These are phyloP conservation scores for Heterobasidion annosum DNA, from an alignment of 1,284 basidiomycete species.

Conservation along the genomic window DNA sequence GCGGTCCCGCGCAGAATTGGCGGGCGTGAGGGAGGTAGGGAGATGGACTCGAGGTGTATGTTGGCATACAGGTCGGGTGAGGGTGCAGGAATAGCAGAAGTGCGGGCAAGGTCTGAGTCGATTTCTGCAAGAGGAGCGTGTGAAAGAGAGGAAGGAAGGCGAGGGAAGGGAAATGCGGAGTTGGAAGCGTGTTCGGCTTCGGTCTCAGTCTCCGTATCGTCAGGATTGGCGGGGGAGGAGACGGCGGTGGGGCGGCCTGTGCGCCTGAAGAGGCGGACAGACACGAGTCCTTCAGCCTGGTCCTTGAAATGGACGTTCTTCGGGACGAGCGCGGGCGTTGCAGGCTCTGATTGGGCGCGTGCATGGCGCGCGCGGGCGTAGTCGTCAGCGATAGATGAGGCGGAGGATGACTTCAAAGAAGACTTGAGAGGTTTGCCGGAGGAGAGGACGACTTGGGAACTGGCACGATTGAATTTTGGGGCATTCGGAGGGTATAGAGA, in stretches of 20 bases:
- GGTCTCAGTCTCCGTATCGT: conserved; percentile 77
- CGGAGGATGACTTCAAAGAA: conserved; percentile 70
- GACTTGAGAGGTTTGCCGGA: conserved; percentile 89
- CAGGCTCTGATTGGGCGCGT: conserved; percentile 55
- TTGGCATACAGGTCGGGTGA: conserved; percentile 28
- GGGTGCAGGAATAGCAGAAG: conserved; percentile 33
- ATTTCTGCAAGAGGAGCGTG: conserved; percentile 27
- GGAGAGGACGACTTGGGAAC: conserved; percentile 46
- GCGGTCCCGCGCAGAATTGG: conserved; percentile 38
- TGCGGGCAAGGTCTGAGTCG: conserved; percentile 22
- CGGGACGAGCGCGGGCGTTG: conserved; percentile 54
- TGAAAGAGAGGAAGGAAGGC: background rate
- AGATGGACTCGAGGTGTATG: conserved; percentile 42
- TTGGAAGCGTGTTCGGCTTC: conserved; percentile 35
- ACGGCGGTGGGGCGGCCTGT: conserved; percentile 73
- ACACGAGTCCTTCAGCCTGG: conserved; percentile 60
- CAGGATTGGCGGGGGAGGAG: conserved; percentile 37
- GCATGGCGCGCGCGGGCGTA: conserved; percentile 23
- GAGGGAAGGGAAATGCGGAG: conserved; percentile 27
- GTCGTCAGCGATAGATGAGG: conserved; percentile 34
- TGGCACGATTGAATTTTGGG: conserved; percentile 13
- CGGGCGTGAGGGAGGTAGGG: conserved; percentile 27
- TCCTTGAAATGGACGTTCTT: conserved; percentile 90
- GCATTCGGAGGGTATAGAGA: conserved; percentile 12
- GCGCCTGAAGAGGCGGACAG: conserved; percentile 78